Conservation (phyloP, 1,284 basidiomycete genomes). For the Rhodotorula sp. region DNA sequence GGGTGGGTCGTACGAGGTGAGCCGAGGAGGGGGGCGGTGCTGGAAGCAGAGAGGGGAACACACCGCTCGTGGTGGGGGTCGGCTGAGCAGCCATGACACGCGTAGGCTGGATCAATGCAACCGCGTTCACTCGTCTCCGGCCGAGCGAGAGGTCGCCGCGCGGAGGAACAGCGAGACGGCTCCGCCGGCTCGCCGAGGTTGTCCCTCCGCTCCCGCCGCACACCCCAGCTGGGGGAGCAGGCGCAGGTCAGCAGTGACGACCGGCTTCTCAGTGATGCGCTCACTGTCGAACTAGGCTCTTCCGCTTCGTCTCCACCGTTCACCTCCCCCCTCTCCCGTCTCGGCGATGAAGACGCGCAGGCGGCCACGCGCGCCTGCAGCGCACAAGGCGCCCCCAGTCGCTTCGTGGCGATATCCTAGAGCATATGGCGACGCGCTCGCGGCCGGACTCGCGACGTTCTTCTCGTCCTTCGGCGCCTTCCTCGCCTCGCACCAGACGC, state of each 20-base stretch:
- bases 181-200: no score
- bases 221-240: no score
- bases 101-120: background rate
- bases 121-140: background rate
- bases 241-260: no score
- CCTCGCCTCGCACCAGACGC: slow-evolving; percentile 79
- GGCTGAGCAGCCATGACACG: background rate
- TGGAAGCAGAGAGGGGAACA: background rate
- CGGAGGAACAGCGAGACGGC: no score
- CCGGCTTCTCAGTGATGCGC: no score
- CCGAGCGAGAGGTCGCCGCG: background rate
- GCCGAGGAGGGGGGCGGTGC: background rate
- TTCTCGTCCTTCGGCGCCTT: slow-evolving; percentile 13
- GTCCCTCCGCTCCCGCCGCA: no score
- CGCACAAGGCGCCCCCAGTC: background rate
- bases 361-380: background rate
- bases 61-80: slow-evolving; percentile 9
- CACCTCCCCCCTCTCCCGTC: background rate
- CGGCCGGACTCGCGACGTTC: background rate
- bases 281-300: no score
- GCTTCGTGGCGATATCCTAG: background rate
- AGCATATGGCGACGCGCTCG: background rate
- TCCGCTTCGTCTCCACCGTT: background rate
- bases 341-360: background rate
- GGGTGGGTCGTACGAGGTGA: no score